phyloP scores from a whole-genome alignment of 2,329 filamentous ascomycete genomes.

The Anisogramma anomala region DNA sequence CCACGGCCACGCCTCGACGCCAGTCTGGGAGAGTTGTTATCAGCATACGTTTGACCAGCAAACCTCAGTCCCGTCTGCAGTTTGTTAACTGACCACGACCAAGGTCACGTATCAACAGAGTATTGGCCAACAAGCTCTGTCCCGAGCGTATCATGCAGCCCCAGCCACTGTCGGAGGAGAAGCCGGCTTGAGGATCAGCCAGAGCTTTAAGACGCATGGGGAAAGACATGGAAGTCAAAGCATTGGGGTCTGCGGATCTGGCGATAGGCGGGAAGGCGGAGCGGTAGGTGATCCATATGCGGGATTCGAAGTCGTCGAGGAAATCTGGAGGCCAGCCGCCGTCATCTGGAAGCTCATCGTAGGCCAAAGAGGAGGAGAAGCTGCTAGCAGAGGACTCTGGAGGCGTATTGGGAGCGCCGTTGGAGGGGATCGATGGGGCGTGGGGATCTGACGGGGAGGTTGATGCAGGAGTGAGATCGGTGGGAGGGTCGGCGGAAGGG shows the following conservation, averaged over 20 bases:
- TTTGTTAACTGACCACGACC: slow-evolving; percentile 58
- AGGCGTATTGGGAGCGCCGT: slow-evolving; percentile 30
- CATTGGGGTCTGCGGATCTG: slow-evolving; percentile 63
- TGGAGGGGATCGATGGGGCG: neutral
- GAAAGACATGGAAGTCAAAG: slow-evolving; percentile 62
- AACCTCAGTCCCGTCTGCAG: neutral
- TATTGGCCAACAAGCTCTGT: slow-evolving; percentile 83
- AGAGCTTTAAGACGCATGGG: slow-evolving; percentile 74
- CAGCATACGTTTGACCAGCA: neutral
- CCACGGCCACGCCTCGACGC: slow-evolving; percentile 49
- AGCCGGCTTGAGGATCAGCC: slow-evolving; percentile 59
- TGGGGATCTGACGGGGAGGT: no score
- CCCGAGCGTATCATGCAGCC: slow-evolving; percentile 98
- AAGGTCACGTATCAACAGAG: slow-evolving; percentile 58
- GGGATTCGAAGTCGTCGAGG: slow-evolving; percentile 83
- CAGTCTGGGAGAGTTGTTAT: slow-evolving; percentile 44
- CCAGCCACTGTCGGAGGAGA: slow-evolving; percentile 91
- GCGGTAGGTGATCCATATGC: slow-evolving; percentile 93
- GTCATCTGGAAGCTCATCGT: slow-evolving; percentile 32
- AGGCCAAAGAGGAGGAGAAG: slow-evolving; percentile 39
- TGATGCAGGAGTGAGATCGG: slow-evolving; percentile 7
- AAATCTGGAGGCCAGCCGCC: slow-evolving; percentile 75
- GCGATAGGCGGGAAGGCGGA: slow-evolving; percentile 76
- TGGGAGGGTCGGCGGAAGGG: slow-evolving; percentile 3
- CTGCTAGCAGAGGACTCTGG: slow-evolving; percentile 39